These are phyloP conservation scores for Venturia aucupariae DNA, from an alignment of 2,329 filamentous ascomycete genomes.

Conservation along the genomic window DNA sequence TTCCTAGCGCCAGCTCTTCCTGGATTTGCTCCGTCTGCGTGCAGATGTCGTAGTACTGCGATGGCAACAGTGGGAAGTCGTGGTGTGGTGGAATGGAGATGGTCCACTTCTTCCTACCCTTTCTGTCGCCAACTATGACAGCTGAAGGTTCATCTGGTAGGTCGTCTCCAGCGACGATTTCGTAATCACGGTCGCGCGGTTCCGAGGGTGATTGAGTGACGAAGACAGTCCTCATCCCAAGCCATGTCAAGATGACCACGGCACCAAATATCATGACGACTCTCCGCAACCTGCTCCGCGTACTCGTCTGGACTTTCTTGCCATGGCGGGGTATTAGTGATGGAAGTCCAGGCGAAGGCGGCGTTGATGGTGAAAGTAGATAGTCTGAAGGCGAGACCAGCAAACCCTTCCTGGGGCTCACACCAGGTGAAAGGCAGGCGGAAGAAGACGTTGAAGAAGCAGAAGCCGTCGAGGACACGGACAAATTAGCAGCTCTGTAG, in stretches of 20 bases:
- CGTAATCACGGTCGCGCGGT: slow-evolving; percentile 43
- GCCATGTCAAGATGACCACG: slow-evolving; percentile 44
- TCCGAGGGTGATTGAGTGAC: slow-evolving; percentile 19
- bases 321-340: slow-evolving; percentile 57
- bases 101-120: slow-evolving; percentile 58
- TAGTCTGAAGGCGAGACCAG: slow-evolving; percentile 1
- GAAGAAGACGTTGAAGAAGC: slow-evolving; percentile 8
- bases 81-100: slow-evolving; percentile 62
- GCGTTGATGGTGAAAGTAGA: slow-evolving; percentile 38
- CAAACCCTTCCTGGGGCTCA: slow-evolving; percentile 11
- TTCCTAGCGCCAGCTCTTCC: slow-evolving; percentile 31
- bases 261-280: slow-evolving; percentile 46
- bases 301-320: slow-evolving; percentile 49
- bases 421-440: slow-evolving; percentile 8
- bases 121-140: slow-evolving; percentile 57
- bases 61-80: slow-evolving; percentile 56
- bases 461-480: slow-evolving; percentile 13
- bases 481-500: slow-evolving; percentile 8
- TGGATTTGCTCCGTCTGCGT: slow-evolving; percentile 57
- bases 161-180: slow-evolving; percentile 56
- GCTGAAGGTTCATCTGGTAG: slow-evolving; percentile 67
- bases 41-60: slow-evolving; percentile 63
- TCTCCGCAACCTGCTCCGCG: slow-evolving; percentile 50
- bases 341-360: slow-evolving; percentile 61
- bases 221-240: slow-evolving; percentile 31